phyloP scores from a whole-genome alignment of 345 rosid species.

The Murraya koenigii region DNA sequence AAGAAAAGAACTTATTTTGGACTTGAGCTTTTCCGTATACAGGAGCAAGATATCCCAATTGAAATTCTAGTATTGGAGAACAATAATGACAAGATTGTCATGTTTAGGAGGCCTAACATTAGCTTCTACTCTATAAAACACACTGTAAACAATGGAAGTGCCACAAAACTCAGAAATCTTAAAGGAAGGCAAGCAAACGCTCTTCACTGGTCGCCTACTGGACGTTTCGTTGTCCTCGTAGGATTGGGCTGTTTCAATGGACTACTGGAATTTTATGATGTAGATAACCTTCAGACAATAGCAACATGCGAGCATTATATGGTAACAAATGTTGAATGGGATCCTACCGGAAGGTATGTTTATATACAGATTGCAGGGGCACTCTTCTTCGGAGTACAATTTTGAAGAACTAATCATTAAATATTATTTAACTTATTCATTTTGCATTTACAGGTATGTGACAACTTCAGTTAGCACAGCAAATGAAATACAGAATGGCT shows the following conservation, averaged over 20 bases:
- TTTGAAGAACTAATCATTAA: neutral
- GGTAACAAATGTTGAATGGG: constrained; percentile 40
- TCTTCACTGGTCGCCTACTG: constrained; percentile 38
- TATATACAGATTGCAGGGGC: neutral
- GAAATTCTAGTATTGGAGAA: constrained; percentile 39
- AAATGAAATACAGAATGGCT: constrained; percentile 38
- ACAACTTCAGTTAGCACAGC: constrained; percentile 34
- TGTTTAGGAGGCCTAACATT: constrained; percentile 7
- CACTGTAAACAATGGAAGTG: neutral
- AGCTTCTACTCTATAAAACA: neutral
- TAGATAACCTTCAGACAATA: constrained; percentile 37
- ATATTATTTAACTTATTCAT: neutral
- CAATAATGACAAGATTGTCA: constrained; percentile 33
- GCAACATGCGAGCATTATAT: constrained; percentile 35
- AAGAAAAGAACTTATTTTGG: constrained; percentile 34
- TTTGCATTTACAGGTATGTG: constrained; percentile 22
- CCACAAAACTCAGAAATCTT: neutral
- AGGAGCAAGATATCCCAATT: constrained; percentile 34
- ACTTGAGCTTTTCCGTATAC: constrained; percentile 34
- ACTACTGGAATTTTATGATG: constrained; percentile 34
- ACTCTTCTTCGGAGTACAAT: neutral
- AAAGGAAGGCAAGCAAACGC: constrained; percentile 24
- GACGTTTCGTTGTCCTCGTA: constrained; percentile 28
- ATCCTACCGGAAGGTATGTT: constrained; percentile 37
- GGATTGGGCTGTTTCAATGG: constrained; percentile 37